Conservation (phyloP, 768 basidiomycete genomes). For the Tephrocybe sp. region DNA sequence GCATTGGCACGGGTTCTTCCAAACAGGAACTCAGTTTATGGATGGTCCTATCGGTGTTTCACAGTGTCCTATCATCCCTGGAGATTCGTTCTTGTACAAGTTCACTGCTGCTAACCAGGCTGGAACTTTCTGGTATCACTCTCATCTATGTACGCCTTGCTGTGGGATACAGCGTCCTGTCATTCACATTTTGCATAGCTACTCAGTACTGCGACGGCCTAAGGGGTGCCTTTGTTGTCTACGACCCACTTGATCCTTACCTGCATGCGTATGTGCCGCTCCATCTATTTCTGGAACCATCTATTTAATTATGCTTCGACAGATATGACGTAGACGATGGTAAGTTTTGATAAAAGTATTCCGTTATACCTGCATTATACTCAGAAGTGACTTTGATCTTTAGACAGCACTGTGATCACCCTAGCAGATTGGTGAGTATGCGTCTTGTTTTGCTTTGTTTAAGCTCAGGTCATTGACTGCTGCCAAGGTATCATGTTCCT, state of each 20-base stretch:
- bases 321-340: constrained; percentile 32
- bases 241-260: constrained; percentile 38
- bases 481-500: constrained; percentile 25
- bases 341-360: constrained; percentile 14
- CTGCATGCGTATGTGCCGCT: constrained; percentile 9
- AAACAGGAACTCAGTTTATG: constrained; percentile 31
- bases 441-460: not conserved
- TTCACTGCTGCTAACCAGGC: constrained; percentile 29
- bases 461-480: not conserved
- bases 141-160: constrained; percentile 28
- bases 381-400: no score
- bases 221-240: constrained; percentile 35
- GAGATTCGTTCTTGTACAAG: constrained; percentile 37
- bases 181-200: constrained; percentile 25
- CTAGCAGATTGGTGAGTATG: constrained; percentile 36
- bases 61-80: constrained; percentile 43
- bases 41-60: constrained; percentile 38
- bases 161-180: not conserved
- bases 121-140: constrained; percentile 34
- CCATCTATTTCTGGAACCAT: not conserved
- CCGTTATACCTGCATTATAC: no score
- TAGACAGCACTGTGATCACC: constrained; percentile 45
- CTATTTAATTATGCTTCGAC: not conserved
- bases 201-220: constrained; percentile 53
- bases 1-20: constrained; percentile 53